phyloP scores from a whole-genome alignment of 2,329 filamentous ascomycete species.

The Tolypocladium capitatum region DNA sequence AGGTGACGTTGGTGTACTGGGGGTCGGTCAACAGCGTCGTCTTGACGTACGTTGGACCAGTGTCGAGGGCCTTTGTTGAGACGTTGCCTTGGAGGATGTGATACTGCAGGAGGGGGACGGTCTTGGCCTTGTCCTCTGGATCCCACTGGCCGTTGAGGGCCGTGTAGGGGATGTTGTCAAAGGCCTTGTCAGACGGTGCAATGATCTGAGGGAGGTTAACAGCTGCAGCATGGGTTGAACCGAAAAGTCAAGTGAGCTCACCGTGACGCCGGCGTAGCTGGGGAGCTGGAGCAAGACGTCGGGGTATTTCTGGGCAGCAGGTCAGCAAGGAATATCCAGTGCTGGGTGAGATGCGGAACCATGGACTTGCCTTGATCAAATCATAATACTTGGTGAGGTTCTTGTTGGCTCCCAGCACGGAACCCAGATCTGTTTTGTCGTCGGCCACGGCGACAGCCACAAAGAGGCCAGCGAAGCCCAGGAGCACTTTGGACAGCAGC shows the following conservation, averaged over 20 bases:
- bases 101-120: constrained; percentile 42
- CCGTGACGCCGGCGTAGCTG: constrained; percentile 29
- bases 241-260: constrained; percentile 10
- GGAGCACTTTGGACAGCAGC: constrained; percentile 8
- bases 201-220: constrained; percentile 27
- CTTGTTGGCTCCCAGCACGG: constrained; percentile 22
- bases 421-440: constrained; percentile 21
- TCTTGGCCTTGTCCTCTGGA: constrained; percentile 28
- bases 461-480: constrained; percentile 11
- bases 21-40: constrained; percentile 28
- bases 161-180: constrained; percentile 40
- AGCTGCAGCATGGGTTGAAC: neutral
- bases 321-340: neutral
- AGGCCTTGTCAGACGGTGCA: constrained; percentile 44
- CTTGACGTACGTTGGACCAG: constrained; percentile 24
- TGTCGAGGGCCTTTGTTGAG: constrained; percentile 20
- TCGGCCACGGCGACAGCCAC: constrained; percentile 8
- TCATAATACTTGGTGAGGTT: constrained; percentile 31
- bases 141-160: constrained; percentile 33
- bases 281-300: constrained; percentile 30
- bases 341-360: neutral
- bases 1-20: constrained; percentile 33
- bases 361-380: constrained; percentile 25
- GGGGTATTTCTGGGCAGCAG: constrained; percentile 27
- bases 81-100: constrained; percentile 45